These are phyloP conservation scores for Gossypium raimondii DNA, from an alignment of 345 rosid genomes.

Conservation along the genomic window DNA sequence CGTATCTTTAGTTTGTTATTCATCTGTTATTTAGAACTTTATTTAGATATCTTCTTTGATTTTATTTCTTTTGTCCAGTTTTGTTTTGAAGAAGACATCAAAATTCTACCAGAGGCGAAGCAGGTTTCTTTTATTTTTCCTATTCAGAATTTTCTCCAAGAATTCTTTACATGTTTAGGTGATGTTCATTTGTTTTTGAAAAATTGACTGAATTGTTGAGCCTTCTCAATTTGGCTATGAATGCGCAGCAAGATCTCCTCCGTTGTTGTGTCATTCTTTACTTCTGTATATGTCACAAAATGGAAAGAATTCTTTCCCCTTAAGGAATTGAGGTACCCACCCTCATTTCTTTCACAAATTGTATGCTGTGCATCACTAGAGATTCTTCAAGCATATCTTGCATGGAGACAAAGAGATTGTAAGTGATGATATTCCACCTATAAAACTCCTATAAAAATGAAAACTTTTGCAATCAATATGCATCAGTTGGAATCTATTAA, in stretches of 20 bases:
- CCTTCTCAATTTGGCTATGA: constrained; percentile 17
- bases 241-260: constrained; percentile 76
- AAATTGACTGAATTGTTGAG: constrained; percentile 12
- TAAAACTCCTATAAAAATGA: not conserved
- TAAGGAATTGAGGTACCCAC: constrained; percentile 50
- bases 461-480: not conserved
- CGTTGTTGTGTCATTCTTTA: constrained; percentile 61
- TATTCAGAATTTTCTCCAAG: not conserved
- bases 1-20: not conserved
- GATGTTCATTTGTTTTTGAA: constrained; percentile 9
- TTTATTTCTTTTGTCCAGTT: constrained; percentile 37
- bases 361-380: constrained; percentile 65
- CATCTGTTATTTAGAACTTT: not conserved
- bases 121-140: constrained; percentile 39
- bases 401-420: constrained; percentile 92
- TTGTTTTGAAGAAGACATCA: constrained; percentile 71
- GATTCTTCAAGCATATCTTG: constrained; percentile 74
- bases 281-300: constrained; percentile 59
- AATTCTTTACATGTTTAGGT: not conserved
- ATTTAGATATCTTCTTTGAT: not conserved
- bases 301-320: constrained; percentile 70
- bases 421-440: constrained; percentile 23
- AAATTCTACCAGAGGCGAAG: constrained; percentile 83
- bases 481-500: not conserved
- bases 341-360: constrained; percentile 58